Base-by-base conservation (phyloP, 176 grass and related monocot genomes). In the Ensete ventricosum region DNA sequence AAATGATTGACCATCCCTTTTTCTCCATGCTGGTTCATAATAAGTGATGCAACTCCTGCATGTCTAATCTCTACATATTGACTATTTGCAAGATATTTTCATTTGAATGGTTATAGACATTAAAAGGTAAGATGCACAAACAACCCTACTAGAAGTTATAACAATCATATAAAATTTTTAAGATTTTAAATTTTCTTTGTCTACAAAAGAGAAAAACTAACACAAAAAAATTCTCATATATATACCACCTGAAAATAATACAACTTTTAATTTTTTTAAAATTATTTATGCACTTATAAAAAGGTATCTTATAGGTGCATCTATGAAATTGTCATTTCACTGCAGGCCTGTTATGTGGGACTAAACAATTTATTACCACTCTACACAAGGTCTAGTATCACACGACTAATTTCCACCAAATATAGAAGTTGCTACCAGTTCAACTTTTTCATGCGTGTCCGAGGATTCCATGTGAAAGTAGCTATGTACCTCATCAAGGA, bases 401-500 rank as follows among this genome's bases (percentile, higher is more conserved):
- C 0, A 34, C 29, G 4, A 34, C 29, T 34, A 69, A 69, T 10
- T 49, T n/a, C 17, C 67, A 69, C 23, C 19, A 69, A 17, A 49
- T 50, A 69, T 50, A 69, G 52, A 51, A 24, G 11, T 52, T 63
- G 11, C 1, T 23, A 2, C 11, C 9, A 52, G 11, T 63, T 50
- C 64, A 63, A 11, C 10, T 9, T n/a, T 54, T 58, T 54, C 11
- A 60, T 4, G 29, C 49, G 34, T 21, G 55, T 52, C 53, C 34
- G 69, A 73, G 17, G 27, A 29, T 29, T 29, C 27, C 27, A 29
- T 29, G 57, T 50, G 29, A 55, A 76, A 53, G 14, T 80, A n/a
- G 54, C 49, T 19, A 22, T 23, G 26, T 87, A 97, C 90, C 94
- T 98, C 94, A 84, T 98, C 94, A 50, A 98, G 85, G 62, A 98